Evolutionary conservation across 495 filamentous ascomycete genomes (phyloP).

Genomic region (Aspergillus steynii): DNA sequence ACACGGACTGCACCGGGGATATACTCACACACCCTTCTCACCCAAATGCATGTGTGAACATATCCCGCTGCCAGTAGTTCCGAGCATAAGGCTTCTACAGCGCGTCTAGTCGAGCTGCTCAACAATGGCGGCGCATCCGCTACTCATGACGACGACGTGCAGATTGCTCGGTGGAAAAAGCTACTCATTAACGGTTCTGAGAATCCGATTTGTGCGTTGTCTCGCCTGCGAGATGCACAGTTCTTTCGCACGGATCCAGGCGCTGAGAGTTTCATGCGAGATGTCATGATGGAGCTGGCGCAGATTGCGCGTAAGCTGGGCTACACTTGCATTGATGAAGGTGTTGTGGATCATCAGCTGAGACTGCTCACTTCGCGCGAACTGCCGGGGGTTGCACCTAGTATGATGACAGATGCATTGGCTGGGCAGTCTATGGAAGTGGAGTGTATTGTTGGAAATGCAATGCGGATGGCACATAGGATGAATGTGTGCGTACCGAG

Average conservation of each 20-base stretch:
- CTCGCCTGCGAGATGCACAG: neutral
- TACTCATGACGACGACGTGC: neutral
- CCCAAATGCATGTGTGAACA: neutral
- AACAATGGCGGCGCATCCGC: neutral
- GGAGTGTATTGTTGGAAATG: too few species aligned
- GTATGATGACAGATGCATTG: neutral
- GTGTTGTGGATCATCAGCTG: slow-evolving; percentile 4
- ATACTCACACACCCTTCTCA: neutral
- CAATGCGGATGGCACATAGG: too few species aligned
- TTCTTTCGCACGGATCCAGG: neutral
- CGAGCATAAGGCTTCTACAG: neutral
- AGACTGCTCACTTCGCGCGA: neutral
- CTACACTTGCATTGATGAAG: neutral
- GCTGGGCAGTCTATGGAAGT: too few species aligned
- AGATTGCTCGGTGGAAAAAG: slow-evolving; percentile 4
- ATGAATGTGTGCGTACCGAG: too few species aligned
- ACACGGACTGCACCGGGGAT: neutral
- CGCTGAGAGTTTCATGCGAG: slow-evolving; percentile 2
- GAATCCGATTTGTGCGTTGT: slow-evolving; percentile 1
- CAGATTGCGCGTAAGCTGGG: neutral
- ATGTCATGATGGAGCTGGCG: slow-evolving; percentile 4
- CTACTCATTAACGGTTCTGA: slow-evolving; percentile 6
- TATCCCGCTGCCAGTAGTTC: neutral
- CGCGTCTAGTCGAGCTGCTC: neutral
- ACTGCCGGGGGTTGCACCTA: slow-evolving; percentile 1